Conservation (phyloP, 176 grass and related monocot species). For the Musa troglodytarum region DNA sequence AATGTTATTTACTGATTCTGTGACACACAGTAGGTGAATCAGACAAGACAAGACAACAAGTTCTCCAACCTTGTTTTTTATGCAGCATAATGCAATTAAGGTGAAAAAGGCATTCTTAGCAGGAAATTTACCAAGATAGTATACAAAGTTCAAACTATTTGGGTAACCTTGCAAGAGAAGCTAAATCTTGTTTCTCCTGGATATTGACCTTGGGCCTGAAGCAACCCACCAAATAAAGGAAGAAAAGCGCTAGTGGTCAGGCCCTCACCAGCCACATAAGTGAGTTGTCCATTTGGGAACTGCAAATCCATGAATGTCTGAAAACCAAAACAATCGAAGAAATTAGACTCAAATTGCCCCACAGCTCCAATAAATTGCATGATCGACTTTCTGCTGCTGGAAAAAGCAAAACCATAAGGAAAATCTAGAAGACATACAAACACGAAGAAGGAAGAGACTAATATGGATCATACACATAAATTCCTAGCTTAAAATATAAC, state of each 20-base stretch:
- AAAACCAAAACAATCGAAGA: background rate
- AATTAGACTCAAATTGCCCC: background rate
- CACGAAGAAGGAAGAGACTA: too few relatives aligned
- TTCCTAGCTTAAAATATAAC: too few relatives aligned
- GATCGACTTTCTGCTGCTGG: background rate
- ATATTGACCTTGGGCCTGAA: constrained; percentile 52
- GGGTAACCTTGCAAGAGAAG: constrained; percentile 57
- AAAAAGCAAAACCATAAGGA: background rate
- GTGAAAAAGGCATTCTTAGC: background rate
- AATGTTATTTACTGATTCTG: too few relatives aligned
- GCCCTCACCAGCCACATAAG: constrained; percentile 44
- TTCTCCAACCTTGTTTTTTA: too few relatives aligned
- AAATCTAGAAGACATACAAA: too few relatives aligned
- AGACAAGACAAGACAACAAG: too few relatives aligned
- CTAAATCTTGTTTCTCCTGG: constrained; percentile 56
- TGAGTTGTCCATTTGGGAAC: constrained; percentile 55
- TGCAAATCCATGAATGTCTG: constrained; percentile 70
- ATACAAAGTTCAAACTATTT: background rate
- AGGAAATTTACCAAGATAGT: background rate
- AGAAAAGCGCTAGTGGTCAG: constrained; percentile 33
- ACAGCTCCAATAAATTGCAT: background rate
- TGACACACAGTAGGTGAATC: too few relatives aligned
- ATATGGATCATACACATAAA: too few relatives aligned
- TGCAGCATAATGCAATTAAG: too few relatives aligned
- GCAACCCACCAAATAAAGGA: constrained; percentile 29